Evolutionary conservation across 1,139 yeast genomes (phyloP).

Genomic region (Taphrina populina): DNA sequence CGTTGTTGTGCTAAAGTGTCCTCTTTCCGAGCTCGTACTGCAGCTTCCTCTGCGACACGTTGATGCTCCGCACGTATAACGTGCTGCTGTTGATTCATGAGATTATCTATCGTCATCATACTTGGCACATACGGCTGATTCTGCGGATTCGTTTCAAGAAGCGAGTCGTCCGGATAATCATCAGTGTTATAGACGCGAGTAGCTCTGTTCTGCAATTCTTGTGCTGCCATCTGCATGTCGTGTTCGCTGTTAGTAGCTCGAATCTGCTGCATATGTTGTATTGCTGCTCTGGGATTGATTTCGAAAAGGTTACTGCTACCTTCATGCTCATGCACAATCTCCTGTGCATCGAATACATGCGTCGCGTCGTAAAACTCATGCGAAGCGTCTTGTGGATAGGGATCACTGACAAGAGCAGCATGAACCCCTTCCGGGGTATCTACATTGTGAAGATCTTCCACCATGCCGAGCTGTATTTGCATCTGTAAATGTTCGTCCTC

Average conservation of each 20-base stretch:
- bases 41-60: slow-evolving; percentile 15
- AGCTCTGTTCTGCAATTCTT: neutral
- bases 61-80: slow-evolving; percentile 17
- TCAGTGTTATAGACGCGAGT: slow-evolving; percentile 1
- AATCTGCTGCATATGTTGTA: slow-evolving; percentile 15
- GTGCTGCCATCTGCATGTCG: neutral
- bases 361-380: slow-evolving; percentile 13
- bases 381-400: slow-evolving; percentile 1
- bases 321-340: slow-evolving; percentile 1
- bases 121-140: slow-evolving; percentile 16
- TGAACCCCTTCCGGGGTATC: slow-evolving; percentile 1
- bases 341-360: slow-evolving; percentile 3
- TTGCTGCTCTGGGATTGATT: slow-evolving; percentile 20
- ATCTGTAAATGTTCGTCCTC: slow-evolving; percentile 15
- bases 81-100: slow-evolving; percentile 17
- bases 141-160: slow-evolving; percentile 3
- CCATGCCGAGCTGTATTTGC: slow-evolving; percentile 22
- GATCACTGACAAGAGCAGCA: slow-evolving; percentile 4
- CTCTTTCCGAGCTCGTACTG: slow-evolving; percentile 17
- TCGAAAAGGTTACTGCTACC: slow-evolving; percentile 17
- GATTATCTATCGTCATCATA: slow-evolving; percentile 26
- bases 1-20: slow-evolving; percentile 13
- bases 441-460: slow-evolving; percentile 4
- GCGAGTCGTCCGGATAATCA: neutral
- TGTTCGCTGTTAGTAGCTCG: slow-evolving; percentile 3